Conservation (phyloP, 2,329 filamentous ascomycete genomes). For the Sporothrix protearum region DNA sequence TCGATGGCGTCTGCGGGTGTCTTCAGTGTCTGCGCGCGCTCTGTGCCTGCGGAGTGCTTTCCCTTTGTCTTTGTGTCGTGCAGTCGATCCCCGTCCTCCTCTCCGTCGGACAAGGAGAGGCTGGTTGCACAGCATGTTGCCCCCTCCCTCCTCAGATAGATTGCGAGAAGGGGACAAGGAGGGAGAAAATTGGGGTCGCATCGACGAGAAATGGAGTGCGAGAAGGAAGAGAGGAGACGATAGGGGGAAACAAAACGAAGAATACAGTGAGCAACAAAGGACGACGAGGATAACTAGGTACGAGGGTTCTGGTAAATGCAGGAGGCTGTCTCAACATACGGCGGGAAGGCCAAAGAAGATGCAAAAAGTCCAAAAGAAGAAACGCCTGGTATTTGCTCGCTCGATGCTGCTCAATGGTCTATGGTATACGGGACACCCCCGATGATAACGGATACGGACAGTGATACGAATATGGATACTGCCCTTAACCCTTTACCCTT, state of each 20-base stretch:
- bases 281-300: not conserved
- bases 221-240: not conserved
- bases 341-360: not conserved
- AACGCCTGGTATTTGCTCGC: slow-evolving; percentile 11
- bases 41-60: not conserved
- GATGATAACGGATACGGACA: not conserved
- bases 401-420: not conserved
- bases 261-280: not conserved
- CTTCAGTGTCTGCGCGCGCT: not conserved
- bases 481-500: not conserved
- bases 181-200: not conserved
- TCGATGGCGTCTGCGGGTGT: not conserved
- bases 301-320: not conserved
- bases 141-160: not conserved
- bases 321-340: not conserved
- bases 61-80: not conserved
- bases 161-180: not conserved
- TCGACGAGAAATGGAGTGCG: not conserved
- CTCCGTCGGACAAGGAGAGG: not conserved
- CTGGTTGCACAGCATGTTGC: not conserved
- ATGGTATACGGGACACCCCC: not conserved
- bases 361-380: not conserved
- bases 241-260: not conserved
- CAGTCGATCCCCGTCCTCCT: not conserved
- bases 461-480: not conserved